Evolutionary conservation across 305 asterid genomes (phyloP).

Genomic region (Andrographis paniculata): DNA sequence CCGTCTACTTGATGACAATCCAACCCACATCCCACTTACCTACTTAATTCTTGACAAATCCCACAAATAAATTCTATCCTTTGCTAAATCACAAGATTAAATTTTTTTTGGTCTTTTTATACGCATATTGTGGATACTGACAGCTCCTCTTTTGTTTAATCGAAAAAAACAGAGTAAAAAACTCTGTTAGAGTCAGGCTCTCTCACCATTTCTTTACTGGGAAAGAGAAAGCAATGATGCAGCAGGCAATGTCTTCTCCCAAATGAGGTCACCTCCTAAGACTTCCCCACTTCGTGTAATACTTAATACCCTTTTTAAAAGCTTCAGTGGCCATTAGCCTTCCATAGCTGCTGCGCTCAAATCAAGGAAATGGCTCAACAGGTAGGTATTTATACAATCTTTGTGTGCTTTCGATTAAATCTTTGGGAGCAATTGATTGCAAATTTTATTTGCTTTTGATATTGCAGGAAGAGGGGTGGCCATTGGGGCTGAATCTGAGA

Average conservation of each 20-base stretch:
- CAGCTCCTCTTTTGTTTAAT: no score
- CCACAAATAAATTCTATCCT: no score
- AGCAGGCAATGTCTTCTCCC: neutral
- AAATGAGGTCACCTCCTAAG: slow-evolving; percentile 15
- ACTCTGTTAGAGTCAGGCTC: no score
- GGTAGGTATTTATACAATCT: slow-evolving; percentile 20
- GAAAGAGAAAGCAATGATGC: no score
- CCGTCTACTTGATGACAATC: slow-evolving; percentile 12
- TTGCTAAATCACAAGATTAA: neutral
- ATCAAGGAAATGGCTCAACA: slow-evolving; percentile 31
- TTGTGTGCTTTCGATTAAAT: neutral
- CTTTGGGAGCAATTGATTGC: slow-evolving; percentile 1
- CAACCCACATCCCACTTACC: slow-evolving; percentile 19
- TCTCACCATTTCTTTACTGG: no score
- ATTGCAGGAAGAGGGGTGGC: slow-evolving; percentile 72
- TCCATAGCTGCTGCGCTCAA: no score
- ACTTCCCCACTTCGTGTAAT: slow-evolving; percentile 1
- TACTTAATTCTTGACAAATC: no score
- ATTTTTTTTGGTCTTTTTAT: no score
- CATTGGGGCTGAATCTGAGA: slow-evolving; percentile 57
- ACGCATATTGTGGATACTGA: neutral
- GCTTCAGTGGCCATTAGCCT: no score
- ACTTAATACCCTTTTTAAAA: no score
- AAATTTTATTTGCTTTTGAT: neutral
- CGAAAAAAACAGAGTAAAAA: no score